Evolutionary conservation across 257 asterid genomes (phyloP).

Genomic region (Penstemon eatonii): DNA sequence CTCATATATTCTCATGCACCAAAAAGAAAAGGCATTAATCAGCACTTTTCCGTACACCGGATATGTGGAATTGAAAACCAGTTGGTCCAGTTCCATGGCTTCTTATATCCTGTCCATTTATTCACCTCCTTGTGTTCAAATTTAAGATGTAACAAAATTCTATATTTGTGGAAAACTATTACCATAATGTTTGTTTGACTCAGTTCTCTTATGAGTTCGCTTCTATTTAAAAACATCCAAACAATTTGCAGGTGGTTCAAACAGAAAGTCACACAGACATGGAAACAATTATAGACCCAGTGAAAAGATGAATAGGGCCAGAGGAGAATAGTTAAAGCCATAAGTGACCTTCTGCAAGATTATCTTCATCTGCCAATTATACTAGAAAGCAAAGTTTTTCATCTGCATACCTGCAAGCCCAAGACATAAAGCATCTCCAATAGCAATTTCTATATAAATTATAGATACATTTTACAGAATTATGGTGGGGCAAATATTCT

Average conservation of each 20-base stretch:
- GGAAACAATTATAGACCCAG: background rate
- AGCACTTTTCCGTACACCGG: background rate
- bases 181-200: background rate
- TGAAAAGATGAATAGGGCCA: background rate
- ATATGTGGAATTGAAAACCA: no score
- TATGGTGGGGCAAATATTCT: background rate
- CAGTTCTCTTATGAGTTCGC: background rate
- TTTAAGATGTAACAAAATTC: constrained; percentile 8
- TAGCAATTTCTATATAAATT: no score
- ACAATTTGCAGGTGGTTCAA: background rate
- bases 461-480: no score
- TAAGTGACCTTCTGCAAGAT: constrained; percentile 1
- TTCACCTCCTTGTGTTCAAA: background rate
- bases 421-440: no score
- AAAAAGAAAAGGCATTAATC: background rate
- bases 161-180: background rate
- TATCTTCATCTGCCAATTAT: background rate
- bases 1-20: background rate
- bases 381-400: no score
- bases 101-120: background rate
- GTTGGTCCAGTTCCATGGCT: background rate
- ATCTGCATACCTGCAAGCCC: no score
- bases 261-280: background rate
- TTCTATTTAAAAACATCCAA: constrained; percentile 13
- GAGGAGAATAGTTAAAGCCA: background rate